These are phyloP conservation scores for Ceratocystis colombiana DNA, from an alignment of 2,329 filamentous ascomycete genomes.

Conservation along the genomic window DNA sequence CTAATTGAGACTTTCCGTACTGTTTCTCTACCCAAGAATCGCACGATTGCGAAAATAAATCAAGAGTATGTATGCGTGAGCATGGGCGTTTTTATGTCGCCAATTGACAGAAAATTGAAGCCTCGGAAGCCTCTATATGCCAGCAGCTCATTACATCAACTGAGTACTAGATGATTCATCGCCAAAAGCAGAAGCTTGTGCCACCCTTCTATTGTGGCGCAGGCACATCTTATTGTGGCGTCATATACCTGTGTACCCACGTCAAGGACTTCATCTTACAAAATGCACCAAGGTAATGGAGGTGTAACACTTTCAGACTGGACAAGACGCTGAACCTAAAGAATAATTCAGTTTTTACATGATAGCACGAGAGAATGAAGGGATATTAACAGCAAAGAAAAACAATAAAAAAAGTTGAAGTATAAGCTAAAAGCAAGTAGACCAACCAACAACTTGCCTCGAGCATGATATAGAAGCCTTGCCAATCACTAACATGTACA, in stretches of 20 bases:
- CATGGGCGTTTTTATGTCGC: neutral
- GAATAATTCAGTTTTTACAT: too few relatives aligned
- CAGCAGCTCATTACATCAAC: neutral
- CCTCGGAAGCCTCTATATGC: neutral
- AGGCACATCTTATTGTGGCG: slow-evolving; percentile 16
- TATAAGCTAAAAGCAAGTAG: too few relatives aligned
- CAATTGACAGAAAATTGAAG: neutral
- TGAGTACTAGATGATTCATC: slow-evolving; percentile 18
- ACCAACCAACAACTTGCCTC: neutral
- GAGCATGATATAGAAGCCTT: neutral
- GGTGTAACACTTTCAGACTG: too few relatives aligned
- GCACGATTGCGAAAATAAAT: neutral
- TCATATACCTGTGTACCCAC: neutral
- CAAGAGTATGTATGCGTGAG: neutral
- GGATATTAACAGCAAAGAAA: too few relatives aligned
- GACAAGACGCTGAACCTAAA: too few relatives aligned
- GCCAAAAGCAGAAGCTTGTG: slow-evolving; percentile 18
- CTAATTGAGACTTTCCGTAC: neutral
- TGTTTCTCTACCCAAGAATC: neutral
- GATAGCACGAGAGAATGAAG: too few relatives aligned
- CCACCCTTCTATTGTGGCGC: slow-evolving; percentile 18
- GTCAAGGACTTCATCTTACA: neutral
- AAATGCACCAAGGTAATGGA: too few relatives aligned
- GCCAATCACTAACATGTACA: neutral
- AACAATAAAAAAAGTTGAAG: too few relatives aligned